Evolutionary conservation across 2,329 filamentous ascomycete genomes (phyloP), one percentile per base, ranked within the genome.

Genomic region (Aspergillus phoenicis): DNA sequence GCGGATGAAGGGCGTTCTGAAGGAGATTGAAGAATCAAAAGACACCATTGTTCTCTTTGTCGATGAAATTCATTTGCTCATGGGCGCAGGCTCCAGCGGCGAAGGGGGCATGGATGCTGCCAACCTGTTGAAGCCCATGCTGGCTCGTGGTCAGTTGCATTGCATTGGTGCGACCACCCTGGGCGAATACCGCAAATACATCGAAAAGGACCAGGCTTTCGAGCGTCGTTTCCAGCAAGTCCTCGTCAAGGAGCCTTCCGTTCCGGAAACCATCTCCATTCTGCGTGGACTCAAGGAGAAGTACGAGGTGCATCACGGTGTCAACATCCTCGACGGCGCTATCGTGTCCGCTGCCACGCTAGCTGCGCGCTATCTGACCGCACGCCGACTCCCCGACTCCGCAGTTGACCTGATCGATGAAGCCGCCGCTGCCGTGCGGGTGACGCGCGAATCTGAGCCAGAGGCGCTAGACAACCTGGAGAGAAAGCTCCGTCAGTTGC

Each of bases 151-250:
- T 57, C 94, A 98, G 77, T 84, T 99, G 62, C 95, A 99, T 83
- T 99, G 95, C 73, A 98, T 99, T 65, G 95, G 95, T 77, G 95
- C 95, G 5, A 99, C 95, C 2, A 99, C 95, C 1, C 85, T 99
- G 61, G 87, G 88, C 63, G 95, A 99, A 77, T 99, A 99, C 80
- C 88, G 95, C 73, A 99, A 99, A 78, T 98, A 99, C 79, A 97
- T 99, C 65, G 95, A 99, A 78, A 99, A 99, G 80, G 95, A 99
- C 71, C 91, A 92, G 49, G 95, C 95, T 51, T 99, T 99, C 75
- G 95, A 99, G 79, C 91, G 95, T 78, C 91, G 95, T 77, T 99
- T 99, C 85, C 95, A 99, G 77, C 95, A 99, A 78, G 95, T 99
- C 41, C 79, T 99, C 48, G 94, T 98, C 76, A 97, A 97, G 81